Percentiles rank a stretch among this genome's conserved stretches.
Evolutionary conservation across 83 land plant species (phyloP).

Genomic region (Picea abies): DNA sequence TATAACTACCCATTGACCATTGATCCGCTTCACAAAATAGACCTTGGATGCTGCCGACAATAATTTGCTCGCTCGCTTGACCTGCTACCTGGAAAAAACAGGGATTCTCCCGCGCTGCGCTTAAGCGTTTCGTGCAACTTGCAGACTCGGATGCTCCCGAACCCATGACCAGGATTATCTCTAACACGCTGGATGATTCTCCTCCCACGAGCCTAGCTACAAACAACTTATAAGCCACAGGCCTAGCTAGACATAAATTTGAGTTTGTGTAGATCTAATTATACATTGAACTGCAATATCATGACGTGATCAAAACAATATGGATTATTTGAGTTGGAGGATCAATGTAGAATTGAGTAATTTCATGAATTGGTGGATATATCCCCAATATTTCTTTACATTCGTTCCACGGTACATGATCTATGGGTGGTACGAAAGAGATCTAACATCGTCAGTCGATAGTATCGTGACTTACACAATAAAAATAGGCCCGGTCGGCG

Average conservation of each 20-base stretch:
- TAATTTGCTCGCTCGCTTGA: no score
- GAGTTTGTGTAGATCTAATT: background rate
- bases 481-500: conserved; percentile 9
- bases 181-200: no score
- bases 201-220: no score
- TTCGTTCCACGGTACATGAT: conserved; percentile 54
- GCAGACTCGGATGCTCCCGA: no score
- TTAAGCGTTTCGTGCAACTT: no score
- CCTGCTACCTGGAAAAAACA: no score
- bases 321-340: conserved; percentile 59
- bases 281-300: background rate
- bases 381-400: conserved; percentile 45
- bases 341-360: conserved; percentile 65
- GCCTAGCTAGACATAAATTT: background rate
- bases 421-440: conserved; percentile 48
- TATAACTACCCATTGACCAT: no score
- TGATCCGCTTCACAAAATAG: no score
- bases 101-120: no score
- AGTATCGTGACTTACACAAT: conserved; percentile 25
- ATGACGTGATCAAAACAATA: background rate
- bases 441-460: conserved; percentile 32
- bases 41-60: no score
- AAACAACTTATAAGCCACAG: no score
- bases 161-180: no score
- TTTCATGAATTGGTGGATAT: conserved; percentile 46